Evolutionary conservation across 2,329 filamentous ascomycete genomes (phyloP), one percentile per base, ranked within the genome.

Genomic region (Plenodomus biglobosus): DNA sequence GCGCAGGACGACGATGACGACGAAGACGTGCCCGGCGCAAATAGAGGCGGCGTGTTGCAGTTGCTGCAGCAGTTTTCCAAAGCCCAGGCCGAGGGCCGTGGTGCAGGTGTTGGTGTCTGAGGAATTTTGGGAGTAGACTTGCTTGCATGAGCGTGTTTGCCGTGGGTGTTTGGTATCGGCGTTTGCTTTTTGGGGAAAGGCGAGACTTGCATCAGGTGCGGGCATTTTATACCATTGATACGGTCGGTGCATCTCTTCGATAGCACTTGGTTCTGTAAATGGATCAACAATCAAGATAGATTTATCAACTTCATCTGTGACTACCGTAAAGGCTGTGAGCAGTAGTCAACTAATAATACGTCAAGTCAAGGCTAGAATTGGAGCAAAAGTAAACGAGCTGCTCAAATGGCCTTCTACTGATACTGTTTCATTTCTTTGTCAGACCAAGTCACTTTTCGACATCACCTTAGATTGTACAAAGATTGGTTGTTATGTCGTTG

Each of bases 21-120:
- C 42, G 75, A 79, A 7, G 75, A 78, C 16, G 73, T 48, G 11
- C 50, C 69, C 8, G 74, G 73, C 0, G 65, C 66, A 24, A 72
- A 63, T 27, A 78, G 78, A 3, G 78, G 76, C 2, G 85, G 85
- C 2, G 84, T 87, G 4, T 68, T 88, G 48, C 85, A 85, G 8
- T 68, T 88, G 56, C 75, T 88, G 47, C 82, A 85, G 64, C 83
- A 88, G 61, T 87, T 87, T 60, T 82, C 85, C 53, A 84, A 82
- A 69, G 83, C 81, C 32, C 80, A 83, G 54, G 77, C 76, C 20
- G 77, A 79, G 50, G 78, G 75, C 44, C 71, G 74, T 53, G 75
- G 64, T 6, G 66, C 65, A 17, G 68, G 67, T 13, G 63, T 69
- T 42, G 65, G 66, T 11, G 61, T 67, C 41, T 69, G 47, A 61